Evolutionary conservation across 805 yeast species (phyloP).

Genomic region (Cyberlindnera maritima): DNA sequence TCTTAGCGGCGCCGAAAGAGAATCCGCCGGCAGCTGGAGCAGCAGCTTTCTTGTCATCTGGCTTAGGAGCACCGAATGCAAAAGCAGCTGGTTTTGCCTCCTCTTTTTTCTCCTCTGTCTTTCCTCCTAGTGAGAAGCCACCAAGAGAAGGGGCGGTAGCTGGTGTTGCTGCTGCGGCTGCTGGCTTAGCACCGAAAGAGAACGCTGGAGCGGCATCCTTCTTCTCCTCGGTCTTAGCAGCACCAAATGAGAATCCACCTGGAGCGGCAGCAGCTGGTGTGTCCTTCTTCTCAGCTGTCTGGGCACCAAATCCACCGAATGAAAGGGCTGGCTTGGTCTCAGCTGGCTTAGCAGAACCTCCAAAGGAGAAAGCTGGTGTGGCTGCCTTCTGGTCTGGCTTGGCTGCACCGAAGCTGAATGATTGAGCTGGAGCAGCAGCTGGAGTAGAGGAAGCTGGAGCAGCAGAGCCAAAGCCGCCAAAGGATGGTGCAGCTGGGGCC

Average conservation of each 20-base stretch:
- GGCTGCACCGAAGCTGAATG: conserved; percentile 5
- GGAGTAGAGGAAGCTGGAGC: conserved; percentile 4
- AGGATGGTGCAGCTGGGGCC: neutral
- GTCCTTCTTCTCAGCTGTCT: conserved; percentile 16
- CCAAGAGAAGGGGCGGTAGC: too few relatives aligned
- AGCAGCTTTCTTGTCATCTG: conserved; percentile 15
- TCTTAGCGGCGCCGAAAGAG: conserved; percentile 19
- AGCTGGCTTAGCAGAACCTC: conserved; percentile 6
- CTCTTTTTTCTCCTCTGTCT: conserved; percentile 16
- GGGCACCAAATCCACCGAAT: too few relatives aligned
- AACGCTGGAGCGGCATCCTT: conserved; percentile 7
- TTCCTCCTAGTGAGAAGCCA: conserved; percentile 18
- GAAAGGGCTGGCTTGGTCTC: too few relatives aligned
- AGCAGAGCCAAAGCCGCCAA: conserved; percentile 12
- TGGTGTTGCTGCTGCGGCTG: too few relatives aligned
- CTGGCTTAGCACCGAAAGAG: too few relatives aligned
- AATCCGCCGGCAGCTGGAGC: conserved; percentile 12
- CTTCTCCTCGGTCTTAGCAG: conserved; percentile 15
- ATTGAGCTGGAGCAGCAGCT: conserved; percentile 12
- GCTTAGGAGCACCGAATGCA: conserved; percentile 19
- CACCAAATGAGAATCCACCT: conserved; percentile 22
- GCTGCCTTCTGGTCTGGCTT: conserved; percentile 8
- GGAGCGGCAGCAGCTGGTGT: conserved; percentile 7
- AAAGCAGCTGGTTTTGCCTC: conserved; percentile 12
- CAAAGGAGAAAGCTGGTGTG: conserved; percentile 11